Evolutionary conservation across 208 protist species (phyloP).

Genomic region (Acanthamoeba healyi): DNA sequence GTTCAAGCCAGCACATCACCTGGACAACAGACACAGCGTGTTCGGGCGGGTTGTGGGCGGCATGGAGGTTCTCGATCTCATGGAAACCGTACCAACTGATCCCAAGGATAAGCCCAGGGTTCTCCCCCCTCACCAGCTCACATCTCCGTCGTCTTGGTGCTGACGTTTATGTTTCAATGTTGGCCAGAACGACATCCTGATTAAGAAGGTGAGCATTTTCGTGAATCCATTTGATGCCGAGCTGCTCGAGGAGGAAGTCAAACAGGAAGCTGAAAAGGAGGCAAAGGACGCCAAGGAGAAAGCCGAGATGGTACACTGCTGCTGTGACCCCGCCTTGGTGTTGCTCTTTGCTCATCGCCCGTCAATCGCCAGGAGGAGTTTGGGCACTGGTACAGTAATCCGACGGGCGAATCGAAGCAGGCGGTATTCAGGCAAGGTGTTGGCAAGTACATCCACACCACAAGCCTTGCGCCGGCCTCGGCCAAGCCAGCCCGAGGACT

Average conservation of each 20-base stretch:
- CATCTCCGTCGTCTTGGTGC: not conserved
- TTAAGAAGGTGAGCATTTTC: conserved; percentile 56
- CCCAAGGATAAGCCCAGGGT: conserved; percentile 40
- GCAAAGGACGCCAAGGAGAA: not conserved
- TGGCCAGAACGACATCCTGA: conserved; percentile 11
- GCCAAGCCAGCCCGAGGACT: not conserved
- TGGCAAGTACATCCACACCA: conserved; percentile 49
- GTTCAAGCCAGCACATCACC: conserved; percentile 83
- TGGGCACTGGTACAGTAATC: conserved; percentile 57
- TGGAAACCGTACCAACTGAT: conserved; percentile 85
- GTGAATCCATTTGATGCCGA: conserved; percentile 45
- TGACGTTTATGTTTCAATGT: not conserved
- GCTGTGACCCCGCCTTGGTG: not conserved
- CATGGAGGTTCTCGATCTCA: conserved; percentile 85
- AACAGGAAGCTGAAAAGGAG: conserved; percentile 59
- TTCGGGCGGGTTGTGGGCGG: conserved; percentile 91
- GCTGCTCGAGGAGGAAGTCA: not conserved
- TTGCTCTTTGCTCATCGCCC: not conserved
- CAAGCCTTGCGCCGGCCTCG: not conserved
- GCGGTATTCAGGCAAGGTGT: conserved; percentile 21
- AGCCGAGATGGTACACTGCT: not conserved
- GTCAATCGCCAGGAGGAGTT: conserved; percentile 46
- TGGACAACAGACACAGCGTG: conserved; percentile 91
- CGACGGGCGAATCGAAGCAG: not conserved
- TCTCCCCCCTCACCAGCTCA: not conserved